Conservation (phyloP, 306 rosid species). For the Castanea mollissima region DNA sequence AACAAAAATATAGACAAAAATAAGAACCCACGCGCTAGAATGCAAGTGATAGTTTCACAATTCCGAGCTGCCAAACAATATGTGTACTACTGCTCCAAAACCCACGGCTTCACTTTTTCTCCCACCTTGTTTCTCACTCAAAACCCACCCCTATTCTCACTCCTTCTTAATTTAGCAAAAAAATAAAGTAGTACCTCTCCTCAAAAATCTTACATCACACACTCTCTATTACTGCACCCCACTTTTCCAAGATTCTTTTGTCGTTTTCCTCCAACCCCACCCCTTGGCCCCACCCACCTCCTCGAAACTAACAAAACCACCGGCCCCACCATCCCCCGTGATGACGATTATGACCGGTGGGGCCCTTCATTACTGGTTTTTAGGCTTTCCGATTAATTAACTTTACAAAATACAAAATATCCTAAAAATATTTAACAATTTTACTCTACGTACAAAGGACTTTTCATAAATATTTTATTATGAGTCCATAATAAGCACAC, state of each 20-base stretch:
- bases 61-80: not conserved
- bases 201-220: no score
- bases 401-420: no score
- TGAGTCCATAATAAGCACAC: no score
- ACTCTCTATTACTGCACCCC: not conserved
- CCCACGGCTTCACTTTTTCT: constrained; percentile 59
- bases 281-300: not conserved
- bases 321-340: constrained; percentile 32
- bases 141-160: constrained; percentile 2
- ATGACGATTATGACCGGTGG: constrained; percentile 29
- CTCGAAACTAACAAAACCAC: not conserved
- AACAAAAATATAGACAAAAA: no score
- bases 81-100: constrained; percentile 20
- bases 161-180: not conserved
- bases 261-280: constrained; percentile 39
- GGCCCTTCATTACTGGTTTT: not conserved
- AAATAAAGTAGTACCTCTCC: constrained; percentile 13
- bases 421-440: no score
- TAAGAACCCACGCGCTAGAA: constrained; percentile 31
- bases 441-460: no score
- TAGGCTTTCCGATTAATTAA: no score
- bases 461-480: no score
- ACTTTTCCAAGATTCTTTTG: constrained; percentile 45
- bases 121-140: constrained; percentile 46
- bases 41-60: constrained; percentile 15